A percentile compares a stretch with the other conserved stretches of the same genome.
Conservation (phyloP, 2,329 filamentous ascomycete genomes). For the Trichoderma koningiopsis region DNA sequence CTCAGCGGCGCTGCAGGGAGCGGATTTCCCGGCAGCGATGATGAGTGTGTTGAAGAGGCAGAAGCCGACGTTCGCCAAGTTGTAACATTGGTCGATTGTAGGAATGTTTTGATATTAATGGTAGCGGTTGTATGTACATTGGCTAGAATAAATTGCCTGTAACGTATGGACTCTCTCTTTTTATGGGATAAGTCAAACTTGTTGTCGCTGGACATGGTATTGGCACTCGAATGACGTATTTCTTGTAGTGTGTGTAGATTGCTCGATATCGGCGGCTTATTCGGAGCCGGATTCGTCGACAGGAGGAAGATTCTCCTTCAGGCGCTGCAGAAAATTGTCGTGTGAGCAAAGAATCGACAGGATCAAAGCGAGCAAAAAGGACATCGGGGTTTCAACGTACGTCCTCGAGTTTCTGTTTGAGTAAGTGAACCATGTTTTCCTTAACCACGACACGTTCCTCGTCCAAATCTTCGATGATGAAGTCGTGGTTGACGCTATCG, state of each 20-base stretch:
- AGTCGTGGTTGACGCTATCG: conserved; percentile 69
- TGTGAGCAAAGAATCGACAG: conserved; percentile 5
- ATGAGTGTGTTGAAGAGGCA: conserved; percentile 75
- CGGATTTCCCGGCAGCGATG: conserved; percentile 74
- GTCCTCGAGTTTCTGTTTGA: conserved; percentile 70
- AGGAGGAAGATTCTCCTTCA: conserved; percentile 55
- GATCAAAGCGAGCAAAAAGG: neutral
- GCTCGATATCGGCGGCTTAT: conserved; percentile 30
- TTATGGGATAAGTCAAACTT: neutral
- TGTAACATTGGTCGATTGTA: conserved; percentile 49
- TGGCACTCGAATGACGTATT: neutral
- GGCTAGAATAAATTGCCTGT: neutral
- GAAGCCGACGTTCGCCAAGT: conserved; percentile 81
- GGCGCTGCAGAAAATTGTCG: conserved; percentile 40
- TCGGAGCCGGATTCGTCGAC: conserved; percentile 57
- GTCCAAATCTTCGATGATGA: conserved; percentile 79
- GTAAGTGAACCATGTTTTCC: conserved; percentile 66
- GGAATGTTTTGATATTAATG: neutral
- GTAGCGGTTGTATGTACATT: neutral
- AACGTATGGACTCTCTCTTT: neutral
- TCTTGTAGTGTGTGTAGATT: neutral
- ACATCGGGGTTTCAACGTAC: conserved; percentile 47
- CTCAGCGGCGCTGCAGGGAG: conserved; percentile 75
- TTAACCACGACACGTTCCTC: conserved; percentile 76
- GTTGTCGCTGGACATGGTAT: neutral